phyloP scores from a whole-genome alignment of 1,139 yeast genomes.

The Martiniozyma asiatica region DNA sequence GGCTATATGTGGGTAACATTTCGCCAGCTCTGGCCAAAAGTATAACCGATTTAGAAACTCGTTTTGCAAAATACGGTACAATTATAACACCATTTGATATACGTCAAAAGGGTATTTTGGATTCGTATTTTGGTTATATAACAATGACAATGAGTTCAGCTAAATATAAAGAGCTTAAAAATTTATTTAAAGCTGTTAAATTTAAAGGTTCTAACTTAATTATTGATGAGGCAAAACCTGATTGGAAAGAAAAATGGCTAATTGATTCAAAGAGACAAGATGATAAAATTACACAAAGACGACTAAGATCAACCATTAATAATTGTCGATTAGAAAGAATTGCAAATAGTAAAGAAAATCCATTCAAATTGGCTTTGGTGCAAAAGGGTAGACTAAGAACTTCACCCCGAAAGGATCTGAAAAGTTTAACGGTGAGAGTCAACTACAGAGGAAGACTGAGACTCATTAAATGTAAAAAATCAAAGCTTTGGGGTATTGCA shows the following conservation, averaged over 20 bases:
- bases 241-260: constrained; percentile 33
- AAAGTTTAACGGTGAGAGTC: constrained; percentile 54
- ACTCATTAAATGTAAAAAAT: constrained; percentile 47
- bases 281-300: constrained; percentile 21
- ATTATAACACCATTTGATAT: constrained; percentile 31
- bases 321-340: constrained; percentile 27
- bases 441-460: constrained; percentile 50
- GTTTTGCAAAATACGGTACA: constrained; percentile 41
- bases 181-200: constrained; percentile 52
- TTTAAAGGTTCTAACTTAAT: constrained; percentile 63
- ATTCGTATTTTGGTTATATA: constrained; percentile 55
- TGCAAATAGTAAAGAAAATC: constrained; percentile 16
- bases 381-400: constrained; percentile 54
- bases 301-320: constrained; percentile 27
- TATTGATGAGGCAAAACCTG: constrained; percentile 38
- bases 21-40: constrained; percentile 39
- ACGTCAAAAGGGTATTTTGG: constrained; percentile 32
- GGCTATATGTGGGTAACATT: constrained; percentile 65
- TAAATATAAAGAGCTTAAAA: constrained; percentile 35
- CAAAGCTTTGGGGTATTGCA: constrained; percentile 84
- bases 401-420: constrained; percentile 37
- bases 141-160: constrained; percentile 41
- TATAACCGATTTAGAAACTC: constrained; percentile 29
- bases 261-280: constrained; percentile 30
- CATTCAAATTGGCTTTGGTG: constrained; percentile 20